These are phyloP conservation scores for Inosperma sp. DNA, from an alignment of 768 basidiomycete species.

Conservation along the genomic window DNA sequence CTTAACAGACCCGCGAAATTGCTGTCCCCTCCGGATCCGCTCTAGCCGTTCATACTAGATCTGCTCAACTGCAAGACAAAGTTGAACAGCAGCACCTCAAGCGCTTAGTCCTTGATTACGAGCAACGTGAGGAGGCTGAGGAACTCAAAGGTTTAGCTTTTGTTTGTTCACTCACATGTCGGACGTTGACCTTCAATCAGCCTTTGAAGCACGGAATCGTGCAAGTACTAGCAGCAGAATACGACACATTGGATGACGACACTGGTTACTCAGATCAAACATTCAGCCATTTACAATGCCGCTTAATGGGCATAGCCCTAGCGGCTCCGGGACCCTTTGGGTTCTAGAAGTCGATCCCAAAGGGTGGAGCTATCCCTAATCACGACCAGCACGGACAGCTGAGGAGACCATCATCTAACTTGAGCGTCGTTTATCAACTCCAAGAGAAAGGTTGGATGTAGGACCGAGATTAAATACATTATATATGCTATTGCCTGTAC, in stretches of 20 bases:
- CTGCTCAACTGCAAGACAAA: conserved; percentile 89
- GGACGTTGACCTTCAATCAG: conserved; percentile 29
- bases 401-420: no score
- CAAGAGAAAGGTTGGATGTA: no score
- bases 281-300: background rate
- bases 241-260: conserved; percentile 62
- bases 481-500: no score
- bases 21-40: conserved; percentile 85
- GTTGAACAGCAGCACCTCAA: conserved; percentile 97
- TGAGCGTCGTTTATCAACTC: no score
- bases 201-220: conserved; percentile 66
- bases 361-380: background rate
- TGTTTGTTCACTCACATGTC: background rate
- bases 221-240: conserved; percentile 63
- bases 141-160: conserved; percentile 60
- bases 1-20: conserved; percentile 69
- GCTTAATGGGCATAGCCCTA: background rate
- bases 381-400: no score
- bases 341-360: background rate
- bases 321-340: conserved; percentile 3
- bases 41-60: conserved; percentile 84
- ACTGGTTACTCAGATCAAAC: background rate
- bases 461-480: no score
- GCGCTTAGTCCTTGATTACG: conserved; percentile 87
- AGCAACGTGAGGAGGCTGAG: conserved; percentile 84